Evolutionary conservation across 352 stramenopile species (phyloP).

Genomic region (Aphanomyces astaci): DNA sequence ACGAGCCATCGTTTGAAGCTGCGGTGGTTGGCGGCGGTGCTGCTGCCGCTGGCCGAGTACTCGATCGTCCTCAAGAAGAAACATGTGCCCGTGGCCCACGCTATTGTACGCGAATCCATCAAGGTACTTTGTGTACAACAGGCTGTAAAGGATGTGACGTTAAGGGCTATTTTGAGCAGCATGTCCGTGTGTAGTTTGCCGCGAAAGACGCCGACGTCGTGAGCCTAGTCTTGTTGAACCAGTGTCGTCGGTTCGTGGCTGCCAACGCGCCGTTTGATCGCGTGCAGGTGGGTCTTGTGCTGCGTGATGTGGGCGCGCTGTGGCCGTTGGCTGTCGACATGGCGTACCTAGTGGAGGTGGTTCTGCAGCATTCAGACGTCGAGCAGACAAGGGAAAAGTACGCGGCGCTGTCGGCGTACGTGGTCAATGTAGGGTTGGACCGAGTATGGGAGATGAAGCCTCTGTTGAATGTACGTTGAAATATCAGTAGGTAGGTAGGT

Average conservation of each 20-base stretch:
- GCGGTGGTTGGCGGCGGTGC: conserved; percentile 42
- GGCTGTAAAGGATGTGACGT: too few relatives aligned
- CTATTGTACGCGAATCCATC: conserved; percentile 55
- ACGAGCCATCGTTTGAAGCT: conserved; percentile 43
- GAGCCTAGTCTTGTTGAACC: conserved; percentile 39
- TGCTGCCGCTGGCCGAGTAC: conserved; percentile 46
- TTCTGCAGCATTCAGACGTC: conserved; percentile 20
- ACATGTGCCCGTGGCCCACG: conserved; percentile 33
- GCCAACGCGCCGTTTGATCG: conserved; percentile 36
- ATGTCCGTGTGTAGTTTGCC: not conserved
- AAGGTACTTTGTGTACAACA: conserved; percentile 34
- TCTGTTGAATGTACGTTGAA: conserved; percentile 49
- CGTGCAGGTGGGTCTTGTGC: conserved; percentile 39
- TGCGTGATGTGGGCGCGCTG: conserved; percentile 49
- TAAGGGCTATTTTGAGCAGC: not conserved
- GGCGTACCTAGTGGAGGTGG: conserved; percentile 44
- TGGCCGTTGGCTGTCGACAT: conserved; percentile 53
- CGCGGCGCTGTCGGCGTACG: conserved; percentile 29
- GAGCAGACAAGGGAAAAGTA: conserved; percentile 30
- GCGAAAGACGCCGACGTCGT: conserved; percentile 56
- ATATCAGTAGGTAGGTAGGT: not conserved
- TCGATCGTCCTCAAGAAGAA: conserved; percentile 51
- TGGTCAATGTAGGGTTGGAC: conserved; percentile 31
- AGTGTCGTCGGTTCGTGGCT: conserved; percentile 33
- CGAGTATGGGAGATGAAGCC: conserved; percentile 58